These are phyloP conservation scores for Epithemia pelagica DNA, from an alignment of 108 stramenopile genomes.

Conservation along the genomic window DNA sequence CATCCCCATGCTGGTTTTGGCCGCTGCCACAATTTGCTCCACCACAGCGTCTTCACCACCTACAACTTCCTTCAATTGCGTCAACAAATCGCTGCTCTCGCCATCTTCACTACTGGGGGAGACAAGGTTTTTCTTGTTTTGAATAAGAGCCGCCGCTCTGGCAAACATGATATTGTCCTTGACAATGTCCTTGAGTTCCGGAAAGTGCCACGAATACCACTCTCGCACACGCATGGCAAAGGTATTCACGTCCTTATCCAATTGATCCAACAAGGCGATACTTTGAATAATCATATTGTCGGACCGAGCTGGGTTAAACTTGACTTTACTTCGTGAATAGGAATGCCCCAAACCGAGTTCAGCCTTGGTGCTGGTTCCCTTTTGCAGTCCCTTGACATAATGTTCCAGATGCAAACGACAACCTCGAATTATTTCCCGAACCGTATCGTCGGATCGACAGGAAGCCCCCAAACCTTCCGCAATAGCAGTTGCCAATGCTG, in stretches of 20 bases:
- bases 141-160: constrained; percentile 78
- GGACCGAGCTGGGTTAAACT: constrained; percentile 97
- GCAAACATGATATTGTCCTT: constrained; percentile 99
- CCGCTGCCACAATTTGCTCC: constrained; percentile 86
- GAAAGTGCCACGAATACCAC: constrained; percentile 99
- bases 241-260: constrained; percentile 99
- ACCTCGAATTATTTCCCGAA: constrained; percentile 90
- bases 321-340: constrained; percentile 97
- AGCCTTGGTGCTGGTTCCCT: constrained; percentile 89
- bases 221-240: constrained; percentile 99
- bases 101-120: constrained; percentile 9
- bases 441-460: constrained; percentile 86
- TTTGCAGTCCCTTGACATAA: constrained; percentile 90
- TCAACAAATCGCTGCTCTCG: constrained; percentile 16
- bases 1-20: constrained; percentile 97
- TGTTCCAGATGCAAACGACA: constrained; percentile 87
- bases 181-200: constrained; percentile 93
- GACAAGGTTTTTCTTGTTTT: constrained; percentile 65
- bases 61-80: constrained; percentile 82
- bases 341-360: constrained; percentile 98
- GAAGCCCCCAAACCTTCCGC: constrained; percentile 84
- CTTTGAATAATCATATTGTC: constrained; percentile 99
- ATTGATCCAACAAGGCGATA: constrained; percentile 97
- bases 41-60: constrained; percentile 86
- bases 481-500: constrained; percentile 85